Evolutionary conservation across 179 eudicot species (phyloP).

Genomic region (Kewa caespitosa): DNA sequence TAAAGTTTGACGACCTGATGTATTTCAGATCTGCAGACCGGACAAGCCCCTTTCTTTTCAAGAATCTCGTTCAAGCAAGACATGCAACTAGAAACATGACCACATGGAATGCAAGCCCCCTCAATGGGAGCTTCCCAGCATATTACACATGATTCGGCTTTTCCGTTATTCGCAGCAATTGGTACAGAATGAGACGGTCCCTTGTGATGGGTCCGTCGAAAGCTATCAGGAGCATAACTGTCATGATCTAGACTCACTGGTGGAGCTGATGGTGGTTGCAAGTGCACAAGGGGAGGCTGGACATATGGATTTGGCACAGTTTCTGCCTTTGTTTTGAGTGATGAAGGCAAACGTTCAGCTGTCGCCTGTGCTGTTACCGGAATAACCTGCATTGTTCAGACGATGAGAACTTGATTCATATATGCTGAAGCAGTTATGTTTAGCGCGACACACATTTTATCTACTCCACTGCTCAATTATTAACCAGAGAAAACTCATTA

Average conservation of each 20-base stretch:
- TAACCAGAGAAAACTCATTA: background rate
- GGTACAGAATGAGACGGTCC: background rate
- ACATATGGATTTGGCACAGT: background rate
- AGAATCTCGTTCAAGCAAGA: conserved; percentile 64
- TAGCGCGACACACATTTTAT: background rate
- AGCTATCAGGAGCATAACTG: background rate
- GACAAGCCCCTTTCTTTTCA: conserved; percentile 63
- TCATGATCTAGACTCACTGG: conserved; percentile 37
- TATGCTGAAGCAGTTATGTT: background rate
- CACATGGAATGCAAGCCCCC: conserved; percentile 86
- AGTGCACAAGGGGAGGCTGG: conserved; percentile 26
- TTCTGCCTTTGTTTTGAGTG: conserved; percentile 5
- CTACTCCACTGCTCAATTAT: too few species aligned
- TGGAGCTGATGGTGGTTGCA: conserved; percentile 86
- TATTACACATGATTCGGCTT: conserved; percentile 49
- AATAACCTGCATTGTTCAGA: conserved; percentile 19
- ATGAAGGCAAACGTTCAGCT: background rate
- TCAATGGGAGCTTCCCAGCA: conserved; percentile 77
- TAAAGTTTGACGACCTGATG: conserved; percentile 60
- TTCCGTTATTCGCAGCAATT: conserved; percentile 17
- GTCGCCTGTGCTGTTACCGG: conserved; percentile 17
- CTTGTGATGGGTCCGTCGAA: conserved; percentile 3
- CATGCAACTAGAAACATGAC: conserved; percentile 87
- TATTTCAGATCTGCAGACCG: conserved; percentile 68
- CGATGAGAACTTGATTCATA: background rate